Conservation (phyloP, 164 flowering plant species). For the Berberis vulgaris region DNA sequence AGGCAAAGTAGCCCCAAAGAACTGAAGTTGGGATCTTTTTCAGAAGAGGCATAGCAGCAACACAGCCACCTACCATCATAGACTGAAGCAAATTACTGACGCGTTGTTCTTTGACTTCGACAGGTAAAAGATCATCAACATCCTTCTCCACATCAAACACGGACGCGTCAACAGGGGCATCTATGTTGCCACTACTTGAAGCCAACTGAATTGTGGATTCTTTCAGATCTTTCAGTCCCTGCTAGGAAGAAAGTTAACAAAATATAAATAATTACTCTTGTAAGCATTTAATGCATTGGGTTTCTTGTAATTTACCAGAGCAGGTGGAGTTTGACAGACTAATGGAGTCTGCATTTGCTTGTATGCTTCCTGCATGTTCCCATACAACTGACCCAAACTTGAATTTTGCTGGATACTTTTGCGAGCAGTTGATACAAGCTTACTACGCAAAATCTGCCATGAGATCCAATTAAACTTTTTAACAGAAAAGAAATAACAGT, state of each 20-base stretch:
- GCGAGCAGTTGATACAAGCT: slow-evolving; percentile 80
- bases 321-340: slow-evolving; percentile 62
- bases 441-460: slow-evolving; percentile 70
- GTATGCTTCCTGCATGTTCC: slow-evolving; percentile 85
- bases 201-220: slow-evolving; percentile 74
- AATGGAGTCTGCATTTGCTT: slow-evolving; percentile 89
- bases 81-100: slow-evolving; percentile 93
- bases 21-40: slow-evolving; percentile 92
- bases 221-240: slow-evolving; percentile 88
- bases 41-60: slow-evolving; percentile 93
- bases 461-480: background rate
- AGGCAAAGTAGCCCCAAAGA: slow-evolving; percentile 98
- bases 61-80: slow-evolving; percentile 75
- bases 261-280: background rate
- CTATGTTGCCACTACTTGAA: slow-evolving; percentile 63
- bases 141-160: slow-evolving; percentile 89
- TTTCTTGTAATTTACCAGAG: slow-evolving; percentile 35
- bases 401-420: slow-evolving; percentile 57
- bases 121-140: slow-evolving; percentile 79
- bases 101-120: slow-evolving; percentile 92
- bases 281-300: background rate
- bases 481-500: slow-evolving; percentile 1
- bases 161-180: slow-evolving; percentile 81
- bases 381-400: slow-evolving; percentile 72
- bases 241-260: slow-evolving; percentile 6